phyloP scores from a whole-genome alignment of 75 land plant genomes.

The Pinus tabuliformis region DNA sequence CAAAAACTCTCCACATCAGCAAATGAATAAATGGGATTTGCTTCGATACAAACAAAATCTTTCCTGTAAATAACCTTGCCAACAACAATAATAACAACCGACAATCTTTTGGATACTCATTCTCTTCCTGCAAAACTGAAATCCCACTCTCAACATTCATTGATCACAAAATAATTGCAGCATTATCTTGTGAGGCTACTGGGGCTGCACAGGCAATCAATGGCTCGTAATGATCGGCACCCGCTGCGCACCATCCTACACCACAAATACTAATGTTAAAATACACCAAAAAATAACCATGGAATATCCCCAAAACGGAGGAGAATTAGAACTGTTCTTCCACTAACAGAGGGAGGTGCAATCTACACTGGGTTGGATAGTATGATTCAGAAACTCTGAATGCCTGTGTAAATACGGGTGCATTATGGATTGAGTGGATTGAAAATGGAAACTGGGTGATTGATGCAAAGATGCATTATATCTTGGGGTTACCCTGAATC shows the following conservation, averaged over 20 bases:
- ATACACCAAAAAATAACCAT: not conserved
- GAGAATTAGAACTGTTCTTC: not conserved
- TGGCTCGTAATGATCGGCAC: slow-evolving; percentile 93
- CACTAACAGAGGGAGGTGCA: not conserved
- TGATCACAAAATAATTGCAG: slow-evolving; percentile 46
- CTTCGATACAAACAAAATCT: too few relatives aligned
- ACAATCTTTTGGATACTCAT: not conserved
- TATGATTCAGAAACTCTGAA: too few relatives aligned
- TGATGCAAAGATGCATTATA: too few relatives aligned
- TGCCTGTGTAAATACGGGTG: too few relatives aligned
- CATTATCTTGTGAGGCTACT: slow-evolving; percentile 51
- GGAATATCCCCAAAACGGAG: not conserved
- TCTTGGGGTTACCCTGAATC: too few relatives aligned
- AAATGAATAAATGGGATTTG: not conserved
- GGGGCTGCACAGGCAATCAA: slow-evolving; percentile 54
- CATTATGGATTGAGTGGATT: too few relatives aligned
- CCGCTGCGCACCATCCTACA: slow-evolving; percentile 94
- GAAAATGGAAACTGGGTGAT: too few relatives aligned
- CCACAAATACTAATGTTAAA: not conserved
- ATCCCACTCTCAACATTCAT: not conserved
- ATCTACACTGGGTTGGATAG: not conserved
- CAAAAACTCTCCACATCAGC: not conserved
- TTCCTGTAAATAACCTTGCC: too few relatives aligned
- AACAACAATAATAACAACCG: not conserved
- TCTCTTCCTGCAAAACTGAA: not conserved